A percentile compares a stretch with the other conserved stretches of the same genome.
phyloP scores from a whole-genome alignment of 208 protist genomes.

The Leishmania braziliensis region DNA sequence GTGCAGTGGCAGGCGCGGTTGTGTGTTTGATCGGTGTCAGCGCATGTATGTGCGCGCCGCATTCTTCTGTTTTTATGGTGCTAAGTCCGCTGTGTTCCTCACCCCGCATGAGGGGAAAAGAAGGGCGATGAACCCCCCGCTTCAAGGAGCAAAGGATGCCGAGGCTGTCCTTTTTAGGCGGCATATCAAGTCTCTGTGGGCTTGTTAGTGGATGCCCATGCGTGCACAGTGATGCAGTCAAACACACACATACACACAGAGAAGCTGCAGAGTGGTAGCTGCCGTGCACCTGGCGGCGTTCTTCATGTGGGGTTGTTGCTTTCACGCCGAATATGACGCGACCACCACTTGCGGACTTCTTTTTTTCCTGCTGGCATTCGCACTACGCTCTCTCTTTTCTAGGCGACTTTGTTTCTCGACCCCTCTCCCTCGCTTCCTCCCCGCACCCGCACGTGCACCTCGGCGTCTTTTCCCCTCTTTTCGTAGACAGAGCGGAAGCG shows the following conservation, averaged over 20 bases:
- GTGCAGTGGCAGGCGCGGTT: neutral
- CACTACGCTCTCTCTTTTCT: neutral
- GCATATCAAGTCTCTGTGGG: neutral
- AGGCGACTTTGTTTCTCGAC: neutral
- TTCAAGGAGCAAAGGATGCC: neutral
- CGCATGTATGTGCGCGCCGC: neutral
- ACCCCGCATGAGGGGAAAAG: neutral
- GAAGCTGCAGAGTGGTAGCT: neutral
- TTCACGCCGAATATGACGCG: neutral
- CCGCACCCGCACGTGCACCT: neutral
- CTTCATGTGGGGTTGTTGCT: neutral
- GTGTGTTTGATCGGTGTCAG: neutral
- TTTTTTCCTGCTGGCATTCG: neutral
- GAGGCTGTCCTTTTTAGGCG: neutral
- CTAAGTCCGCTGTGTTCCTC: neutral
- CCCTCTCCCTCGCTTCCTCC: neutral
- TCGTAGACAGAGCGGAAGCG: neutral
- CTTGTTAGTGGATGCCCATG: neutral
- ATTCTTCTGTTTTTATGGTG: neutral
- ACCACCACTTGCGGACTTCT: neutral
- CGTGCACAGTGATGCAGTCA: neutral
- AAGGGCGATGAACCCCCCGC: neutral
- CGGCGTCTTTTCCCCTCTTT: neutral
- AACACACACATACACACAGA: neutral
- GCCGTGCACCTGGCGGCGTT: neutral